These are phyloP conservation scores for Xylariaceae sp. DNA, from an alignment of 2,329 filamentous ascomycete species.

Conservation along the genomic window DNA sequence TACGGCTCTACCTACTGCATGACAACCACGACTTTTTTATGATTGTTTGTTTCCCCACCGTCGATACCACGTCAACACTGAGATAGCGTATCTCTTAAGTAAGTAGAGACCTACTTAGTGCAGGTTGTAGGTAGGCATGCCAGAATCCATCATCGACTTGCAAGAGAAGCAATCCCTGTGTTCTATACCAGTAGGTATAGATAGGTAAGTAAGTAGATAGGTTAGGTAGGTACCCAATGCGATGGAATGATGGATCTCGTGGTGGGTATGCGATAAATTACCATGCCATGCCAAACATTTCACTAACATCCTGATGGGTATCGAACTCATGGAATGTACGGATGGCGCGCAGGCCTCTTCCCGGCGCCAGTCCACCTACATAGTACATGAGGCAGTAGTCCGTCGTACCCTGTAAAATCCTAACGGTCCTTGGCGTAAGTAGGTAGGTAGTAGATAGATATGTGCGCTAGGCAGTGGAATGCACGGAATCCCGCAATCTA, in stretches of 20 bases:
- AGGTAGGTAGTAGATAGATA: not conserved
- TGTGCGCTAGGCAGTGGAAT: not conserved
- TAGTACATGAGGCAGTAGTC: not conserved
- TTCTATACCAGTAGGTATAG: too few relatives aligned
- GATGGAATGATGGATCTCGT: not conserved
- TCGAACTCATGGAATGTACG: not conserved
- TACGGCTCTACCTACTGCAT: not conserved
- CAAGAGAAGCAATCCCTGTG: not conserved
- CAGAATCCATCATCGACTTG: not conserved
- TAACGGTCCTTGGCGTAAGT: not conserved
- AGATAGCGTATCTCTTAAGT: not conserved
- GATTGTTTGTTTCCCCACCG: slow-evolving; percentile 1
- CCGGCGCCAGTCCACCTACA: not conserved
- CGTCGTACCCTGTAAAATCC: not conserved
- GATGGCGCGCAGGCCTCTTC: slow-evolving; percentile 9
- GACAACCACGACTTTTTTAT: not conserved
- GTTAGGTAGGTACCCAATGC: not conserved
- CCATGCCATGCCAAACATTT: not conserved
- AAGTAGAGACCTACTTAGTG: too few relatives aligned
- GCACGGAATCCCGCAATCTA: too few relatives aligned
- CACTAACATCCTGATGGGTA: not conserved
- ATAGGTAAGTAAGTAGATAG: too few relatives aligned
- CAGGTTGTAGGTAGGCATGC: too few relatives aligned
- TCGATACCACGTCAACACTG: not conserved
- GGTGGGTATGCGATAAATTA: not conserved